phyloP scores from a whole-genome alignment of 306 rosid genomes.

The Cucumis hystrix region DNA sequence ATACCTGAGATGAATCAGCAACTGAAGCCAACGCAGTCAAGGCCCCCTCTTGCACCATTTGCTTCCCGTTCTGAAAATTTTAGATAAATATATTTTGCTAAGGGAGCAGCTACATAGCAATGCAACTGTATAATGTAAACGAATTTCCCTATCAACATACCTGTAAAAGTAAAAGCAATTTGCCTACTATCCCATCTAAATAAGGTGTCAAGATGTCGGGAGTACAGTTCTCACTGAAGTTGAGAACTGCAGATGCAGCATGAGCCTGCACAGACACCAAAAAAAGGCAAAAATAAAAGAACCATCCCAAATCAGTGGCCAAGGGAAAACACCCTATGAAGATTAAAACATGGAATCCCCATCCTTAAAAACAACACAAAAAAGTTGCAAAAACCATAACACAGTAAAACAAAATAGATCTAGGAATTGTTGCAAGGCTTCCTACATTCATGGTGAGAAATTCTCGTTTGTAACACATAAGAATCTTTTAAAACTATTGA shows the following conservation, averaged over 20 bases:
- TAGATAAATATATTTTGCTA: neutral
- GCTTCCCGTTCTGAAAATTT: constrained; percentile 66
- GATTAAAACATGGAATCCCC: neutral
- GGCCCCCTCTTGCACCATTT: constrained; percentile 99
- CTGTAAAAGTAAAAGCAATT: constrained; percentile 90
- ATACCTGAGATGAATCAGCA: constrained; percentile 97
- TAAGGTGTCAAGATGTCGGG: constrained; percentile 84
- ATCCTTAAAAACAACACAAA: neutral
- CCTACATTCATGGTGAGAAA: neutral
- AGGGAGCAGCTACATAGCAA: neutral
- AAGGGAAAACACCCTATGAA: neutral
- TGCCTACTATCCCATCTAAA: constrained; percentile 88
- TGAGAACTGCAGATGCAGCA: constrained; percentile 99
- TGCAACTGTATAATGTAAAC: neutral
- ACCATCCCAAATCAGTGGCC: neutral
- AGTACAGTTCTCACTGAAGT: constrained; percentile 96
- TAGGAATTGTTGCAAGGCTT: neutral
- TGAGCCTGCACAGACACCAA: constrained; percentile 57
- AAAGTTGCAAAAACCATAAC: neutral
- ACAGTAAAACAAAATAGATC: neutral
- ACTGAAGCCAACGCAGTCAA: constrained; percentile 96
- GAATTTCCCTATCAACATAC: constrained; percentile 21
- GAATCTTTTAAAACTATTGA: neutral
- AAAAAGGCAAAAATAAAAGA: neutral
- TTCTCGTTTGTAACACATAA: neutral